These are phyloP conservation scores for Ophiocordyceps camponoti-leonardi DNA, from an alignment of 2,329 filamentous ascomycete genomes.

Conservation along the genomic window DNA sequence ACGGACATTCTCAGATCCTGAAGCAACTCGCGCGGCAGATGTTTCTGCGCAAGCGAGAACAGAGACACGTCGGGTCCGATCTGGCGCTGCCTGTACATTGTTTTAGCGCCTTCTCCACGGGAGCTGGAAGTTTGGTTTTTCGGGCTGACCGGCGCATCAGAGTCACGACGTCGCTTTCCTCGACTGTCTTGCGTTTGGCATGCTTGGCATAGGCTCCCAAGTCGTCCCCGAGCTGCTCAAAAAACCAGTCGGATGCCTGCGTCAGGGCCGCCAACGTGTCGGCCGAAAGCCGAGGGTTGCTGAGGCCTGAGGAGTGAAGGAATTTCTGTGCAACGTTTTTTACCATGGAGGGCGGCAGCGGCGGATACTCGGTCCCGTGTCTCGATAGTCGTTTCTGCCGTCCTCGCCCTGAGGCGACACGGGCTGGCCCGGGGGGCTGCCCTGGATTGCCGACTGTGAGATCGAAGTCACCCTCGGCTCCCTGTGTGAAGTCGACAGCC, in stretches of 20 bases:
- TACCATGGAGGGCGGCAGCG: constrained; percentile 54
- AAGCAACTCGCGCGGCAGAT: constrained; percentile 66
- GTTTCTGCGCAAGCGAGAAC: constrained; percentile 70
- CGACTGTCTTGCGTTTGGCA: constrained; percentile 67
- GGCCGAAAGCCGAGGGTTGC: constrained; percentile 52
- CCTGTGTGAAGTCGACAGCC: neutral
- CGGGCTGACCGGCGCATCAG: constrained; percentile 68
- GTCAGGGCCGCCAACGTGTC: constrained; percentile 60
- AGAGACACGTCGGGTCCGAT: constrained; percentile 53
- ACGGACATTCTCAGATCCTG: constrained; percentile 64
- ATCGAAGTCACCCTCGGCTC: neutral
- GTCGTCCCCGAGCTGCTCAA: constrained; percentile 73
- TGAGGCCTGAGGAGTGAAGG: constrained; percentile 45
- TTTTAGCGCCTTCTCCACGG: constrained; percentile 9
- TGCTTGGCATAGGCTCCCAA: constrained; percentile 65
- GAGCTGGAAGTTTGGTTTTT: constrained; percentile 3
- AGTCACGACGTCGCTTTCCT: constrained; percentile 67
- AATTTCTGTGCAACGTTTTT: constrained; percentile 59
- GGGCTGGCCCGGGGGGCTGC: neutral
- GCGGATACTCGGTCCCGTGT: constrained; percentile 59
- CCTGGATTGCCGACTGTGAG: neutral
- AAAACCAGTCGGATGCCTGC: constrained; percentile 79
- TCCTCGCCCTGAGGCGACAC: constrained; percentile 13
- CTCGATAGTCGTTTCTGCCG: constrained; percentile 38
- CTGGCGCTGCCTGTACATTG: constrained; percentile 52